phyloP scores from a whole-genome alignment of 2,329 filamentous ascomycete genomes.

The Aspergillus puulaauensis region DNA sequence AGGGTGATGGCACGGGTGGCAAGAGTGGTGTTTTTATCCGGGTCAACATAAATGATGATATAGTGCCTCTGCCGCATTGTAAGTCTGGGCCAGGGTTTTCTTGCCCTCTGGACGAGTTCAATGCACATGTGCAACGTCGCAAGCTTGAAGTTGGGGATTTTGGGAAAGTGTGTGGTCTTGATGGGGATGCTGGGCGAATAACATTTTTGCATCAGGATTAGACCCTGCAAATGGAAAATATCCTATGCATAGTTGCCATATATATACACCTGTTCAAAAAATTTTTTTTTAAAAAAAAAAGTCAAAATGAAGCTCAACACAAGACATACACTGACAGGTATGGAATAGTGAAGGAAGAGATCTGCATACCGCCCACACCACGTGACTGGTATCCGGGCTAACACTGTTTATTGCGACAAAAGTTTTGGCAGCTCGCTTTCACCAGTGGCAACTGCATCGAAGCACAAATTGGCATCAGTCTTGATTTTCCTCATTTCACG shows the following conservation, averaged over 20 bases:
- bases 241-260: background rate
- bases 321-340: background rate
- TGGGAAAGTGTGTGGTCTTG: conserved; percentile 48
- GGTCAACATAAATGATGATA: conserved; percentile 58
- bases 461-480: background rate
- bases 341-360: no score
- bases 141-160: conserved; percentile 50
- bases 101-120: conserved; percentile 49
- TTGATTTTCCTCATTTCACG: no score
- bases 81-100: conserved; percentile 47
- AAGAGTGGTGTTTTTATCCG: conserved; percentile 45
- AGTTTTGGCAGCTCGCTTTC: conserved; percentile 17
- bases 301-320: background rate
- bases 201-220: conserved; percentile 51
- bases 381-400: conserved; percentile 23
- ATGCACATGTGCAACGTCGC: conserved; percentile 39
- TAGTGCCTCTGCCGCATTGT: conserved; percentile 51
- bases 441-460: background rate
- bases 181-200: conserved; percentile 42
- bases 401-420: conserved; percentile 26
- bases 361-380: conserved; percentile 10
- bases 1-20: conserved; percentile 7
- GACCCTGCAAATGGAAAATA: background rate
- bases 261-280: background rate
- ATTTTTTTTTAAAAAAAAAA: no score